Base-by-base conservation (phyloP, 176 grass and related monocot species). In the Stipa capillata region DNA sequence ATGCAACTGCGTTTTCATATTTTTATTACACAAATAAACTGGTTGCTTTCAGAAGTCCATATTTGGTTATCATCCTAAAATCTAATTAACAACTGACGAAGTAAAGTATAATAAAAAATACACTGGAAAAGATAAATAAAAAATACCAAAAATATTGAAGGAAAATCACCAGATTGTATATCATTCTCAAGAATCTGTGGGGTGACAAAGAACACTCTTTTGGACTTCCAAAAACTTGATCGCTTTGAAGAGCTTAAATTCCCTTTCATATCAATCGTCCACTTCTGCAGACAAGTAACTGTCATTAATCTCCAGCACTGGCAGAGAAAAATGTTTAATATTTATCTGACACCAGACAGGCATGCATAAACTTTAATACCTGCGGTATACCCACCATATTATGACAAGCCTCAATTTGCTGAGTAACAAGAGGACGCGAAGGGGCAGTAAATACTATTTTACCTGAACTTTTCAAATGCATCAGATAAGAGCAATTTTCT, bases 121-220 rank as follows among this genome's bases (percentile, higher is more conserved):
- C 8, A 58, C 21, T 16, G 20, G 29, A 62, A 37, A 60, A 51
- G 14, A 79, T 73, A 15, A 68, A 82, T 33, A 72, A 79, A 36
- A 6, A 55, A 72, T 73, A 80, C 36, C 37, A 80, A 16, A 71
- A 86, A 58, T 6, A 16, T 8, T 78, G 25, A 78, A n/a, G 59
- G 58, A 8, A 81, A 58, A 72, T 79, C 82, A 94, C 95, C 95
- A 78, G 81, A 92, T 65, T 89, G 66, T 76, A 98, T 98, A 78
- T 98, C 92, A 57, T 92, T 98, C 13, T 80, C 83, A 73, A 94
- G 87, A 61, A 94, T 51, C 83, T 98, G 95, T 23, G 95, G 95
- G 82, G 95, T 98, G 39, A 94, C 90, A 98, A 98, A 98, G 75
- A 98, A 98, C 66, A 98, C 90, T 89, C 95, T 87, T 65, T 89